Base-by-base conservation (phyloP, 2,329 filamentous ascomycete species). In the Fusarium xyrophilum region DNA sequence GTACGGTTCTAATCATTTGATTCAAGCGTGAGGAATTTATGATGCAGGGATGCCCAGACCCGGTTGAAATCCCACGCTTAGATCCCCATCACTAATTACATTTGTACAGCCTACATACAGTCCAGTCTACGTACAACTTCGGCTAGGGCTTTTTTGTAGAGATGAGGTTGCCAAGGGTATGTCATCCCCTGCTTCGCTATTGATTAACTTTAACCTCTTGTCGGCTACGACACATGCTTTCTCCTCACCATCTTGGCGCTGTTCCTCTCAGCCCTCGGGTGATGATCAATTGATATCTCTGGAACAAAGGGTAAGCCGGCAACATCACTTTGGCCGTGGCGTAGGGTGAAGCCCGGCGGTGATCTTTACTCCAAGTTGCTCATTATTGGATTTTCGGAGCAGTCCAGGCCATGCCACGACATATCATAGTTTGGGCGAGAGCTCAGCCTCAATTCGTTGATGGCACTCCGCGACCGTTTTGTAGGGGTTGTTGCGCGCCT, bases 91-190 rank as follows among this genome's bases (percentile, higher is more conserved):
- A 57, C 39, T 43, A 53, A 42, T 65, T 35, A 27, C 21, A 25
- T 25, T 32, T 21, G 27, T 32, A 53, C 25, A 11, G 21, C 43
- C 27, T 50, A 27, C 40, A 27, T 50, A 23, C 42, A 47, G 47
- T 58, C 54, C 30, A 47, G 47, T 60, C 51, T 53, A 43, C 27
- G 17, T 53, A 54, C 52, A 56, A 56, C 43, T 58, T 36, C 48
- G 50, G 25, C 48, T 40, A 57, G 50, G 62, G 55, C 52, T 60
- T 19, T 60, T 19, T 60, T 39, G 33, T 36, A 48, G 44, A 65
- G 48, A 69, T 66, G 66, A 68, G 54, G 65, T 69, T 52, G 42
- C 50, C 56, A 68, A 55, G 67, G 67, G 55, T 64, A 44, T 46
- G 40, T 23, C 23, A 28, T 61, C 55, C 58, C 61, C 56, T 54